Evolutionary conservation across 371 early-diverging fungal genomes (phyloP), one percentile per base, ranked within the genome.

Genomic region (Apophysomyces variabilis): DNA sequence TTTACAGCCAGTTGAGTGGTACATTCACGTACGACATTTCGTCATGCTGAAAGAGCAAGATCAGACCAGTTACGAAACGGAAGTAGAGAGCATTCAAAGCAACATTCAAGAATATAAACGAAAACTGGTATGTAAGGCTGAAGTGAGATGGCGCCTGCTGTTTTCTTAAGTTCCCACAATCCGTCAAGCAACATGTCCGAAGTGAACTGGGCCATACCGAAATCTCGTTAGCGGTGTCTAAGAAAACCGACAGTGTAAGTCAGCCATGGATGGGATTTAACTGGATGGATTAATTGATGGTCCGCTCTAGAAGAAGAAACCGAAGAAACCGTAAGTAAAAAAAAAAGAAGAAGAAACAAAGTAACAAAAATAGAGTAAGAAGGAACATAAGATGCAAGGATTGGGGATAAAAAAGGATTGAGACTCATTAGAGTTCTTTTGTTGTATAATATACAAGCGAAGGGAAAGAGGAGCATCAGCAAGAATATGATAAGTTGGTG

Each of bases 1-100:
- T 50, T 50, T 21, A 21, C 21, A n/a, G 21, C 13, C 47, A 47
- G 16, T 21, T 50, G 54, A 21, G 7, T n/a, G 16, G 54, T 9
- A 26, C n/a, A n/a, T 7, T 9, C 54, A 21, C 21, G n/a, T 50
- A 60, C 35, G 41, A 60, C 38, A 60, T 18, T n/a, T 50, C 32
- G 21, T 9, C 54, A 50, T 50, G 54, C 6, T 50, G 21, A 50
- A 36, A 41, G 60, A 18, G 45, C 47, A 61, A 46, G 67, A 67
- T 58, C 62, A 67, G 44, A 62, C 61, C 9, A 50, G 21, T 50
- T 67, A 67, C 46, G 67, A 67, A 38, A 44, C n/a, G 14, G 39
- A 47, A 36, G 44, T 67, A 6, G 57, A 38, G 5, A 38, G 14
- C 58, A 67, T 62, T 46, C 67, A 67, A 35, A 58, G 26, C 37